These are phyloP conservation scores for Ophiostoma australiae DNA, from an alignment of 2,329 filamentous ascomycete genomes.

Conservation along the genomic window DNA sequence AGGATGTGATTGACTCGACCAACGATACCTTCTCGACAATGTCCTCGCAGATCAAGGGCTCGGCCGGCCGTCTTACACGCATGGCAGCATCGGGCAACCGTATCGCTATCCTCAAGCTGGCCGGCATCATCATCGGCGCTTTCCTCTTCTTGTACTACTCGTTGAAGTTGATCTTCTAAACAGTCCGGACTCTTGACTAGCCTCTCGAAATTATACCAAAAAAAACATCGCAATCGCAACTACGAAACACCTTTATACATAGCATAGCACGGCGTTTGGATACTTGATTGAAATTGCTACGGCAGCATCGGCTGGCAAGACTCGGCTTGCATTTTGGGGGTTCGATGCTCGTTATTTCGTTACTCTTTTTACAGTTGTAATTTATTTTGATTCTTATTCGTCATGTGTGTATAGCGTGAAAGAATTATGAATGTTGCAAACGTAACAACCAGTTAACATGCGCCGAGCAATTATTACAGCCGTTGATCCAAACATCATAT, in stretches of 20 bases:
- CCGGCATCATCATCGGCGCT: slow-evolving; percentile 69
- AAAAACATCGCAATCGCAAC: not conserved
- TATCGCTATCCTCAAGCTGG: slow-evolving; percentile 82
- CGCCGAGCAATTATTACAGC: not conserved
- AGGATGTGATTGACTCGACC: slow-evolving; percentile 84
- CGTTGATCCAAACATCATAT: slow-evolving; percentile 3
- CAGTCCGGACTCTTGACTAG: not conserved
- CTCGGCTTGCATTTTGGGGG: not conserved
- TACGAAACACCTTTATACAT: not conserved
- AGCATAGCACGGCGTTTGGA: slow-evolving; percentile 26
- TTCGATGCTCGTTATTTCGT: not conserved
- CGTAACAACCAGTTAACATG: not conserved
- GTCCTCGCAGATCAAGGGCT: slow-evolving; percentile 75
- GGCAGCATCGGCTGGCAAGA: not conserved
- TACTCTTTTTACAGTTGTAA: not conserved
- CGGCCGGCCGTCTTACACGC: slow-evolving; percentile 71
- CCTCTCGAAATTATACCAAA: not conserved
- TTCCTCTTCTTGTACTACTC: slow-evolving; percentile 75
- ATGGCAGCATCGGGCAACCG: slow-evolving; percentile 93
- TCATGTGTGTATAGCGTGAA: not conserved
- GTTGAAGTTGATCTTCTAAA: slow-evolving; percentile 57
- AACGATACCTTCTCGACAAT: slow-evolving; percentile 89
- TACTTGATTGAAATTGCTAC: not conserved
- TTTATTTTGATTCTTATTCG: not conserved
- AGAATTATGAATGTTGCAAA: not conserved